A percentile compares a stretch with the other conserved stretches of the same genome.
Evolutionary conservation across 2,329 filamentous ascomycete species (phyloP).

Genomic region (Macrophomina pseudophaseolina): DNA sequence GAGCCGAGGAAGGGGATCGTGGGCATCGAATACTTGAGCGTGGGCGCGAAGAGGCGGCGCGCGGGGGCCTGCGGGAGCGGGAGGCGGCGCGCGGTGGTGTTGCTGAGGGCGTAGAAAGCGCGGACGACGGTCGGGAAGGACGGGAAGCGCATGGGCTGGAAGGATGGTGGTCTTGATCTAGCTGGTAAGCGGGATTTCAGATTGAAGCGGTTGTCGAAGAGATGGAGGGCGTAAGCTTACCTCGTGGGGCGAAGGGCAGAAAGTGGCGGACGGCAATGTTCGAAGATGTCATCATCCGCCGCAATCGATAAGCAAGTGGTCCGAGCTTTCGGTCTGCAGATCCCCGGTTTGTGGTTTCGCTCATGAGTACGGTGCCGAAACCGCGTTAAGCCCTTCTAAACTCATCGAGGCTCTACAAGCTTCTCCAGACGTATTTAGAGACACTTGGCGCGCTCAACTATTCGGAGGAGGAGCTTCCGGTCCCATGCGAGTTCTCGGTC

Average conservation of each 20-base stretch:
- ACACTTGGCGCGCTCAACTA: too few species aligned
- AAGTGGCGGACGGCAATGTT: conserved; percentile 7
- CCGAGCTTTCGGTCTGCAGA: not conserved
- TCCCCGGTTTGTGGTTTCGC: too few species aligned
- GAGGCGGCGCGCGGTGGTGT: conserved; percentile 46
- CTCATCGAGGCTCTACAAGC: too few species aligned
- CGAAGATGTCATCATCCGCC: conserved; percentile 21
- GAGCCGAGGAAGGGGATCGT: conserved; percentile 78
- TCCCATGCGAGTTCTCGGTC: too few species aligned
- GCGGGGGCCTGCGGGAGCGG: conserved; percentile 27
- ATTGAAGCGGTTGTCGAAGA: not conserved
- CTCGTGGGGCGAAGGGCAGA: not conserved
- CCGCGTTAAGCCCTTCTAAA: too few species aligned
- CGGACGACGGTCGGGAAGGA: conserved; percentile 47
- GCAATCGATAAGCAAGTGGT: conserved; percentile 2
- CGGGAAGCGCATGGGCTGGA: conserved; percentile 22
- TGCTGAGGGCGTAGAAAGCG: conserved; percentile 53
- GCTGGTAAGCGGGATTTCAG: not conserved
- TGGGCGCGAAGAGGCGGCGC: conserved; percentile 37
- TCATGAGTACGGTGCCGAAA: too few species aligned
- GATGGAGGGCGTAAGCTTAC: not conserved
- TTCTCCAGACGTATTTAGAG: too few species aligned
- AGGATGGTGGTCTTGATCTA: too few species aligned
- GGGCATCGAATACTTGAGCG: conserved; percentile 65
- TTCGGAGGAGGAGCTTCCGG: too few species aligned